Base-by-base conservation (phyloP, 345 rosid genomes). In the Aquilaria malaccensis region DNA sequence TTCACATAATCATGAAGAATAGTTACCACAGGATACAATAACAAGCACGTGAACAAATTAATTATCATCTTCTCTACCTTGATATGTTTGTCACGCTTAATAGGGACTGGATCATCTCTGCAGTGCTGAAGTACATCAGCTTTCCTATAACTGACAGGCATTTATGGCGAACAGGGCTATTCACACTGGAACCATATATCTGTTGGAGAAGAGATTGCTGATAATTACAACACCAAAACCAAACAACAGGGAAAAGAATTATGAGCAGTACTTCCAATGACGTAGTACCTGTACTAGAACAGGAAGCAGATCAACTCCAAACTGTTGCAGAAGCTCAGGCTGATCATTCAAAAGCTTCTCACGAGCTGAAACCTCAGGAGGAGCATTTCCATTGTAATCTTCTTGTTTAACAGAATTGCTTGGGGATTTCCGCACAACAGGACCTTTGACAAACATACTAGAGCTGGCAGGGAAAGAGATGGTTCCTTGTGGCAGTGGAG, bases 101-200 rank as follows among this genome's bases (percentile, higher is more conserved):
- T 53, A 91, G 74, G 51, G 96, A 83, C 60, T 91, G 91, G 62
- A 95, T 91, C 96, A 95, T 86, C 74, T 91, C 96, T 32, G 96
- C 76, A 71, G 70, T 72, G 72, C 96, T 86, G 75, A 88, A 95
- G 77, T 88, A 88, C 99, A 91, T 95, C 75, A 95, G 67, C 72
- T 95, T 95, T 58, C 91, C 99, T 59, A 95, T 85, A 49, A 88
- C 98, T 12, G 98, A 85, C 50, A 95, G 96, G 79, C 96, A 95
- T 76, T 91, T 95, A 72, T 91, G 91, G 45, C 98, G 99, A 68
- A 95, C 89, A 30, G 95, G 82, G 47, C 93, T 82, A 74, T 81
- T 95, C 66, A 95, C 95, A 65, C 98, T 95, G 64, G 98, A 88
- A 59, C 99, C 98, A 84, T 91, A 95, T 14, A 85, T 91, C 99